Evolutionary conservation across 75 land plant genomes (phyloP), one percentile per base, ranked within the genome.

Genomic region (Pinus taeda): DNA sequence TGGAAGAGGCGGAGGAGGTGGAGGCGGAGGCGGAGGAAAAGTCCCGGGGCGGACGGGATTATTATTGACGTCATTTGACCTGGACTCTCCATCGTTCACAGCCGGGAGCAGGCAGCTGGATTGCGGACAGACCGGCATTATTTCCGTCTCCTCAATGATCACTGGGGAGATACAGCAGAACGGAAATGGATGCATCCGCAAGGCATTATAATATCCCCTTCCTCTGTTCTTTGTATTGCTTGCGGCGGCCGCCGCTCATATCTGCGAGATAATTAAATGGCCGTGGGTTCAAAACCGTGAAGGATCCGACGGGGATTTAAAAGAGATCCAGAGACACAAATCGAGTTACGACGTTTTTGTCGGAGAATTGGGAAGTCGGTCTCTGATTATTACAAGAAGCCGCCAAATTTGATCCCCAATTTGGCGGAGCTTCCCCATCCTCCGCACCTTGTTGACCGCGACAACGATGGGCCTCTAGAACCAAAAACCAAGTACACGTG

Each of bases 1-100:
- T 76, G 20, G 74, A 5, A 66, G 24, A 9, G 81, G 42, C 55
- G 79, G 45, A 17, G 60, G 80, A 18, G 82, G 85, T 63, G 37
- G 77, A 77, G 62, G 81, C 86, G 73, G 88, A 72, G 77, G 84
- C 80, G 78, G 86, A 84, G 72, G 86, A 86, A 61, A 81, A 83
- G 36, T 84, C 75, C 24, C 81, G 83, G 39, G 91, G 79, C 30
- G 93, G 78, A 64, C 85, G 80, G 78, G 85, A 88, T 71, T 85
- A 86, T 69, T 88, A 86, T 42, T 22, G 49, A n/a, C 72, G 12
- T 69, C 72, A n/a, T 20, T 42, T 69, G 55, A 69, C 13, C 24
- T 11, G 17, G 72, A 8, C 36, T 69, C 42, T 11, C 22, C 42
- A 45, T 69, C 13, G 21, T 12, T 45, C n/a, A 21, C 21, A n/a